Percentiles rank a stretch among this genome's conserved stretches.
Evolutionary conservation across 768 basidiomycete species (phyloP).

Genomic region (Leccinum subtestaceum): DNA sequence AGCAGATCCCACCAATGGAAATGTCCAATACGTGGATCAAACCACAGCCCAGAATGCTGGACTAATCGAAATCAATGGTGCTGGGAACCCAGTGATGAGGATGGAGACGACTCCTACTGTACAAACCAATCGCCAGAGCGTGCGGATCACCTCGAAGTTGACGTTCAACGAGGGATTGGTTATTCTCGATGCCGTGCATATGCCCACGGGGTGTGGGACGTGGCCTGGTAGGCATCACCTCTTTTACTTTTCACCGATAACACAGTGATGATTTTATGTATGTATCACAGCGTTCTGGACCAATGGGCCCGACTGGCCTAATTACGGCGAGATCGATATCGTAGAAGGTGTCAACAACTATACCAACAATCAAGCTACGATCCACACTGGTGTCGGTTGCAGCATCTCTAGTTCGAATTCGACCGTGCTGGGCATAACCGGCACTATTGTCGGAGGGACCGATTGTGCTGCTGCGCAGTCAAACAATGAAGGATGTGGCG

Average conservation of each 20-base stretch:
- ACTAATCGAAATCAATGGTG: constrained; percentile 62
- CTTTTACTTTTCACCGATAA: not conserved
- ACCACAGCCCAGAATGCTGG: constrained; percentile 54
- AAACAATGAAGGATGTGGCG: constrained; percentile 79
- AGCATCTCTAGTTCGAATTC: constrained; percentile 49
- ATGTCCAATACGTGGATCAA: constrained; percentile 66
- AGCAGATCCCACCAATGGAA: constrained; percentile 75
- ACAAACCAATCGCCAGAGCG: constrained; percentile 63
- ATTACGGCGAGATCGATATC: constrained; percentile 77
- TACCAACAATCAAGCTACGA: constrained; percentile 77
- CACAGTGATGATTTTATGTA: constrained; percentile 1
- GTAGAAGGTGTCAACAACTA: constrained; percentile 82
- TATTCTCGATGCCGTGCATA: constrained; percentile 81
- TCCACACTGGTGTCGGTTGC: constrained; percentile 77
- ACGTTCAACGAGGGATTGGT: constrained; percentile 66
- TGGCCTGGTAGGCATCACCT: constrained; percentile 56
- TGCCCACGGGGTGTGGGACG: constrained; percentile 86
- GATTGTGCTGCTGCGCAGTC: constrained; percentile 72
- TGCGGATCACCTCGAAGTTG: constrained; percentile 69
- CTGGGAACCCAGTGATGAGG: constrained; percentile 81
- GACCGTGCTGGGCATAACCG: constrained; percentile 52
- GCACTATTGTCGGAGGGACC: constrained; percentile 63
- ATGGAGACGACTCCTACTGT: constrained; percentile 82
- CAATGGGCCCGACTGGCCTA: constrained; percentile 46
- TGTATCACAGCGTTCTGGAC: constrained; percentile 43